Base-by-base conservation (phyloP, 2,329 filamentous ascomycete species). In the Setomelanomma holmii region DNA sequence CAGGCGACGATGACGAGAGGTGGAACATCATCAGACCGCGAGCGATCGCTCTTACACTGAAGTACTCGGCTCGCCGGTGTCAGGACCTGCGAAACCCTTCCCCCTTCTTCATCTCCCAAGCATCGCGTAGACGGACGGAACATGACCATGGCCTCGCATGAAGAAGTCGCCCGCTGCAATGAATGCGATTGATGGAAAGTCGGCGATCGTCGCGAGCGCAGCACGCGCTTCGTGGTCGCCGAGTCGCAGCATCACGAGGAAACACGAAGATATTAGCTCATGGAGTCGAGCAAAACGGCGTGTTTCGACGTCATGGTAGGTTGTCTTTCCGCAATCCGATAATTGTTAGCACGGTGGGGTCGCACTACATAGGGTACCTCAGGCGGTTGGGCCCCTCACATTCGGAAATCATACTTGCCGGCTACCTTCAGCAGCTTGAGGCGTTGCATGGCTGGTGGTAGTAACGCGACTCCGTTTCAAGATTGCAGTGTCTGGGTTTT, bases 1-100 rank as follows among this genome's bases (percentile, higher is more conserved):
- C 48, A 51, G 53, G 39, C 35, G 22, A 43, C 47, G 46, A 48
- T 34, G 41, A 45, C 56, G 49, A 67, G 56, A 67, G 57, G 62
- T 59, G 63, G 63, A 56, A 57, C 35, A 53, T 51, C 42, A 55
- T 47, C 39, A 12, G 21, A 54, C 40, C 55, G 53, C 54, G 40
- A 40, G 36, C 30, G 38, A 48, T 47, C 56, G 42, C 35, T 40
- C 38, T 45, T 40, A 53, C 23, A 41, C 45, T 50, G 41, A 49
- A 49, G 43, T 41, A 20, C 47, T 40, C 23, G 30, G 35, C 16
- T 39, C 21, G 34, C 40, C 45, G 42, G 45, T 39, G 45, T 34
- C 14, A 50, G 21, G 35, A 36, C n/a, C n/a, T 52, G 51, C 45
- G 49, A 47, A 49, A 27, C 39, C 27, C n/a, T 33, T 48, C 47